Evolutionary conservation across 805 yeast species (phyloP), one percentile per base, ranked within the genome.

Genomic region (Ogataea pilisensis): DNA sequence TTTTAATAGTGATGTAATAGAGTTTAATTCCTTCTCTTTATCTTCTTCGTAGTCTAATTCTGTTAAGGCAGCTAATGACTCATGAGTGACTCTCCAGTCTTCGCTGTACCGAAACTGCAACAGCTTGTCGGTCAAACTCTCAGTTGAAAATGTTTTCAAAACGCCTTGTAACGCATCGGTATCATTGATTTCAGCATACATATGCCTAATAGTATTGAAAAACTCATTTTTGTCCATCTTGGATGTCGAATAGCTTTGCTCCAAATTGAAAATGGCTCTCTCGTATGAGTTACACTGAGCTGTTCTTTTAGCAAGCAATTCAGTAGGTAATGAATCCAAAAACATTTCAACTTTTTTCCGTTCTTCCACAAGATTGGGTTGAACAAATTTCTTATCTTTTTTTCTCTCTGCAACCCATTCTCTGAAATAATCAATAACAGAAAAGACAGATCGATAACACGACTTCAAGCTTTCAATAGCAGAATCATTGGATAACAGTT

Each of bases 81-180:
- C 89, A 46, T 87, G 85, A 0, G 96, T 95, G 52, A 87, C 73
- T 31, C 79, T 72, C 95, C 96, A 89, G 52, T 83, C 83, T 31
- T 85, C 88, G 36, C 86, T 81, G 50, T 85, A 89, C 50, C 88
- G 93, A 39, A 91, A 79, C 43, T 87, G 87, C 6, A 80, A 69
- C 20, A 90, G 73, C 55, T 87, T 85, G 45, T 89, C 90, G n/a
- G 77, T 74, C 33, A 88, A 64, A 48, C 79, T 77, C 31, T 78
- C 76, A 0, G 83, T 74, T 0, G 95, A 79, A 50, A 86, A 82
- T 44, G 73, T 73, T 44, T 85, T 80, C 42, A 90, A 65, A 4
- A 87, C 78, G 18, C 99, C 99, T 56, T 85, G 90, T 25, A 93
- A 69, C 0, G 96, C 81, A 65, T 93, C 99, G 28, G 82, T 73